phyloP scores from a whole-genome alignment of 176 grass and related monocot species.

The Cymbopogon citratus region DNA sequence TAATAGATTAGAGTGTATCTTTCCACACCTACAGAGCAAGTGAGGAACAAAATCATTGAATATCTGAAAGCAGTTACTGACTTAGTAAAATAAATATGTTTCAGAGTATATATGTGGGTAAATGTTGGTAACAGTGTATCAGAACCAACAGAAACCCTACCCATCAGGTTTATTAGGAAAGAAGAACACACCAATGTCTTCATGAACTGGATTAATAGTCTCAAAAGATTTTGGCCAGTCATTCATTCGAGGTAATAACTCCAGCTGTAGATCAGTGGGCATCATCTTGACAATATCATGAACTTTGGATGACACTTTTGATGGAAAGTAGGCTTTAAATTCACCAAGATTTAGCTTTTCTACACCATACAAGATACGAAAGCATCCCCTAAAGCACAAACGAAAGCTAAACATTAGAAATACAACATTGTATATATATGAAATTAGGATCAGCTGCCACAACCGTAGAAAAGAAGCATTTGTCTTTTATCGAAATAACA shows the following conservation, averaged over 20 bases:
- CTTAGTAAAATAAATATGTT: background rate
- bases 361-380: background rate
- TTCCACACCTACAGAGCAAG: constrained; percentile 21
- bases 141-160: constrained; percentile 15
- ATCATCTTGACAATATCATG: constrained; percentile 2
- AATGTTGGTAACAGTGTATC: background rate
- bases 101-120: background rate
- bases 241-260: constrained; percentile 30
- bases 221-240: constrained; percentile 31
- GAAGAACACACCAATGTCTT: constrained; percentile 35
- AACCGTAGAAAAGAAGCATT: background rate
- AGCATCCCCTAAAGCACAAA: constrained; percentile 23
- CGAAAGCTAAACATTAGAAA: background rate
- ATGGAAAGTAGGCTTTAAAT: constrained; percentile 35
- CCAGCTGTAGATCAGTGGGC: background rate
- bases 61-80: background rate
- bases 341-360: constrained; percentile 1
- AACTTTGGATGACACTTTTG: constrained; percentile 15
- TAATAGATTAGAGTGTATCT: background rate
- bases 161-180: constrained; percentile 3
- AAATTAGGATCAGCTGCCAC: background rate
- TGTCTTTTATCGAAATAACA: background rate
- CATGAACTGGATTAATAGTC: background rate
- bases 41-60: background rate
- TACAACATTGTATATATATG: background rate